Evolutionary conservation across 1,284 basidiomycete species (phyloP), one percentile per base, ranked within the genome.

Genomic region (Microbotryum saponariae): DNA sequence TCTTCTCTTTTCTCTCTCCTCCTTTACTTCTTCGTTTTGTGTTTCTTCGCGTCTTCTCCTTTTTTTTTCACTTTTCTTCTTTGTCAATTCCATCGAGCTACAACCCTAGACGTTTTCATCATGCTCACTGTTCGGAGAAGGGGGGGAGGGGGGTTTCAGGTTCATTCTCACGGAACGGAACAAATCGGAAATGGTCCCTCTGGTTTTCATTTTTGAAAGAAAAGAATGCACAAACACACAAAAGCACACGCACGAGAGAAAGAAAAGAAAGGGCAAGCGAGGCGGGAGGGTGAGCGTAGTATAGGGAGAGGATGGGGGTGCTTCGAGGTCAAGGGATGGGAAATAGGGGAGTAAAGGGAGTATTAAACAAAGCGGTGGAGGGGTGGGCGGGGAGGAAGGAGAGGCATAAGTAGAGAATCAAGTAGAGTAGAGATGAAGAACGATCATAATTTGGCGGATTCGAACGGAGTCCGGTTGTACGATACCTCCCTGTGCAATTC

Each of bases 401-500:
- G 31, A 51, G 2, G 29, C n/a, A 20, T 37, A n/a, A 16, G n/a
- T 25, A 10, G 44, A 1, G 21, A 10, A 9, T 31, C 31, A 8
- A 31, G 31, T 9, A 31, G 31, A 9, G 45, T 9, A 47, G 45
- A 18, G 18, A 47, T 8, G 45, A 21, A 47, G 2, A 8, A 2
- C 14, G 4, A 21, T 58, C 33, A 66, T 20, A 66, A 54, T 45
- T 61, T 66, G 54, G 60, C 51, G 44, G 45, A 51, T 27, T 72
- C 66, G 61, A 73, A 73, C 21, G 56, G 23, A 16, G 72, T 72
- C 52, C 68, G 70, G 25, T 79, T 73, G 72, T 83, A 86, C 71
- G 80, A 71, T 49, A 86, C 73, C 86, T 83, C 49, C 76, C 78
- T 8, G 84, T 46, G 45, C 23, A 18, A 21, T 3, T 2, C 9